phyloP scores from a whole-genome alignment of 768 basidiomycete species.

The Pleurotus tuber-regium region DNA sequence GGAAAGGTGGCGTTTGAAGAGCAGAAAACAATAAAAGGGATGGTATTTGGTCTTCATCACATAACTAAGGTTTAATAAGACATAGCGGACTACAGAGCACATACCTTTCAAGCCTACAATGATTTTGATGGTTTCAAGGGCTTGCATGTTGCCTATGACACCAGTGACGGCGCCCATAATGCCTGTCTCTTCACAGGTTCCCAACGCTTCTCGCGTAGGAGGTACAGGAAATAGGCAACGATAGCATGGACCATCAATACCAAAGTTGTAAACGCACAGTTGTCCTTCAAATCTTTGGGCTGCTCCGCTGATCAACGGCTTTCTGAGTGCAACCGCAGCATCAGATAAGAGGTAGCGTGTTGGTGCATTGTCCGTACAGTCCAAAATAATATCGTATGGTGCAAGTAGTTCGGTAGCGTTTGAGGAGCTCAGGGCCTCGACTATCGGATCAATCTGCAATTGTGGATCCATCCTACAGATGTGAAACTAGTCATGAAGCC shows the following conservation, averaged over 20 bases:
- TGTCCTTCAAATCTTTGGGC: slow-evolving; percentile 87
- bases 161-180: slow-evolving; percentile 89
- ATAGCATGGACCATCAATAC: slow-evolving; percentile 80
- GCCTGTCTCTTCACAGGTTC: slow-evolving; percentile 86
- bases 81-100: slow-evolving; percentile 10
- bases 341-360: slow-evolving; percentile 95
- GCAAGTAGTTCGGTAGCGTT: slow-evolving; percentile 65
- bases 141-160: slow-evolving; percentile 86
- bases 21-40: slow-evolving; percentile 75
- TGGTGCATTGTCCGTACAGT: slow-evolving; percentile 93
- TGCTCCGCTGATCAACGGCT: slow-evolving; percentile 89
- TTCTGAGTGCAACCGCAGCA: slow-evolving; percentile 68
- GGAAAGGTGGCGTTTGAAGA: slow-evolving; percentile 66
- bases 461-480: slow-evolving; percentile 68
- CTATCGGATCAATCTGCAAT: slow-evolving; percentile 55
- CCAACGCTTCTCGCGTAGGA: slow-evolving; percentile 57
- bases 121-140: slow-evolving; percentile 83
- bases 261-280: slow-evolving; percentile 72
- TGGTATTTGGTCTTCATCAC: slow-evolving; percentile 54
- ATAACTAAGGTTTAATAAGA: not conserved
- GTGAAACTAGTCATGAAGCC: not conserved
- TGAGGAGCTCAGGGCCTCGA: slow-evolving; percentile 48
- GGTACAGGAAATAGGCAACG: slow-evolving; percentile 89
- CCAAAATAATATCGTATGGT: slow-evolving; percentile 76
- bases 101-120: slow-evolving; percentile 65